These are phyloP conservation scores for Geotrichum aggregatum DNA, from an alignment of 1,139 yeast species.

Conservation along the genomic window DNA sequence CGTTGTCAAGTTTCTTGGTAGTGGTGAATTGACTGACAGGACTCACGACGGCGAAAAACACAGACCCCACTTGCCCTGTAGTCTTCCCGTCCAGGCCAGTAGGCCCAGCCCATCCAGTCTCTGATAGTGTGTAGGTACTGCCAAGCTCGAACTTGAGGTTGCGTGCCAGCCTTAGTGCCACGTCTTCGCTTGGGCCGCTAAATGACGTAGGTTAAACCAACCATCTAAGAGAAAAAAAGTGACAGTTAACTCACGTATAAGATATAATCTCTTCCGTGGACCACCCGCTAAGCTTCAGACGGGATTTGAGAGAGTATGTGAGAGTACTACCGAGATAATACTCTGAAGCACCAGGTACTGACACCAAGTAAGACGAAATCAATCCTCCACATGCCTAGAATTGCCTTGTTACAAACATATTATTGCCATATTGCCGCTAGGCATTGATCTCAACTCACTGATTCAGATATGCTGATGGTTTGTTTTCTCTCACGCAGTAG, in stretches of 20 bases:
- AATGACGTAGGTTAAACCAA: neutral
- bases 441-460: slow-evolving; percentile 37
- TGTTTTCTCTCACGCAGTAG: slow-evolving; percentile 51
- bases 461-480: slow-evolving; percentile 76
- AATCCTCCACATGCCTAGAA: slow-evolving; percentile 75
- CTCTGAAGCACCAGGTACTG: slow-evolving; percentile 79
- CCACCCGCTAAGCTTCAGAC: slow-evolving; percentile 78
- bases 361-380: slow-evolving; percentile 70
- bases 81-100: slow-evolving; percentile 34
- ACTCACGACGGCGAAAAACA: slow-evolving; percentile 67
- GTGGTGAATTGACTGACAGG: slow-evolving; percentile 57
- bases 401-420: neutral
- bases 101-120: slow-evolving; percentile 87
- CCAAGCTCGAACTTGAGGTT: slow-evolving; percentile 77
- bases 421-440: neutral
- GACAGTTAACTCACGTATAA: slow-evolving; percentile 45
- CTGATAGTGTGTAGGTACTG: slow-evolving; percentile 73
- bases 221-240: neutral
- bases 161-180: slow-evolving; percentile 71
- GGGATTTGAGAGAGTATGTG: slow-evolving; percentile 69
- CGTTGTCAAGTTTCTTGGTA: slow-evolving; percentile 30
- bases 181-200: slow-evolving; percentile 70
- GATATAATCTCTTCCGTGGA: slow-evolving; percentile 59
- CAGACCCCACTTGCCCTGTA: slow-evolving; percentile 52
- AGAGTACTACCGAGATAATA: slow-evolving; percentile 82